These are phyloP conservation scores for Limonomyces culmigenus DNA, from an alignment of 1,284 basidiomycete genomes.

Conservation along the genomic window DNA sequence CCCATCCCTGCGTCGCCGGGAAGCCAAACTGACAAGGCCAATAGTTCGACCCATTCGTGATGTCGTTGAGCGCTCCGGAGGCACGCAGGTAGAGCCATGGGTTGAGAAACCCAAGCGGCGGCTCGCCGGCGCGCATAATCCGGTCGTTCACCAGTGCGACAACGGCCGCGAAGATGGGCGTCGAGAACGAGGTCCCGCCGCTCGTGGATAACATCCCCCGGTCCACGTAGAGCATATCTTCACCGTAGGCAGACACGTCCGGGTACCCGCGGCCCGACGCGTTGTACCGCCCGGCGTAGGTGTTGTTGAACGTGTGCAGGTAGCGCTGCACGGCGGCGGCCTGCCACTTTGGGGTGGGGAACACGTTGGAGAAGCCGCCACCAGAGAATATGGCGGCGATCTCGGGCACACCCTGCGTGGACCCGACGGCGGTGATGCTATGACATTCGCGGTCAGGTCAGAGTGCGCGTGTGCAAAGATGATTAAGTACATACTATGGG, in stretches of 20 bases:
- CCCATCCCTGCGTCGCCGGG: slow-evolving; percentile 6
- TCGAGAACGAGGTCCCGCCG: slow-evolving; percentile 44
- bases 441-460: too few species aligned
- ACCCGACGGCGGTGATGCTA: slow-evolving; percentile 25
- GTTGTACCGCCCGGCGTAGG: slow-evolving; percentile 36
- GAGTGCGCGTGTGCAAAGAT: too few species aligned
- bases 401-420: slow-evolving; percentile 34
- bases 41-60: slow-evolving; percentile 28
- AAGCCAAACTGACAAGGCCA: slow-evolving; percentile 10
- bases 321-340: slow-evolving; percentile 29
- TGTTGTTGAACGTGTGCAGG: slow-evolving; percentile 27
- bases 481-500: slow-evolving; percentile 6
- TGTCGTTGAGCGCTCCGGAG: slow-evolving; percentile 37
- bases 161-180: slow-evolving; percentile 39
- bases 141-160: slow-evolving; percentile 44
- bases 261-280: slow-evolving; percentile 35
- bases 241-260: slow-evolving; percentile 48
- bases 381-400: slow-evolving; percentile 38
- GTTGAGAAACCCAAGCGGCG: slow-evolving; percentile 44
- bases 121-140: slow-evolving; percentile 28
- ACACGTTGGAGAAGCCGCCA: slow-evolving; percentile 52
- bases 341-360: slow-evolving; percentile 24
- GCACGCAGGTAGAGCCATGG: slow-evolving; percentile 36
- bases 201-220: slow-evolving; percentile 25
- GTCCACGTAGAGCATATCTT: slow-evolving; percentile 40